Conservation (phyloP, 768 basidiomycete genomes). For the Tulasnella sp. region DNA sequence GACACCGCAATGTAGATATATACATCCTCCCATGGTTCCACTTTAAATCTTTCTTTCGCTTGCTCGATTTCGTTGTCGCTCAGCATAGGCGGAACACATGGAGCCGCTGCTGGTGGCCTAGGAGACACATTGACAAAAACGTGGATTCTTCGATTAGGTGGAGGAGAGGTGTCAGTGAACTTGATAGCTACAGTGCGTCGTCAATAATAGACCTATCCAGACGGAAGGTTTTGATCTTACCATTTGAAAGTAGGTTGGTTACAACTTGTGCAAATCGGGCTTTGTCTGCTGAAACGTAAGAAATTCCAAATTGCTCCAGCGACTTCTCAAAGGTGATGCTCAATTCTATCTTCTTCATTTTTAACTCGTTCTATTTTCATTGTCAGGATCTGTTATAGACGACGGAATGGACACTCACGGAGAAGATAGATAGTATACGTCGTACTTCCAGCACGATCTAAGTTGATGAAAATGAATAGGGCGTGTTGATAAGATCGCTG, state of each 20-base stretch:
- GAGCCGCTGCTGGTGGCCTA: slow-evolving; percentile 23
- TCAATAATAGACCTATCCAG: slow-evolving; percentile 26
- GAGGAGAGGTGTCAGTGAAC: slow-evolving; percentile 25
- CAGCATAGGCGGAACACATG: slow-evolving; percentile 22
- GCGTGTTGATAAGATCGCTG: neutral
- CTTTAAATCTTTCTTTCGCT: too few species aligned
- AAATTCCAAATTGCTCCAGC: slow-evolving; percentile 21
- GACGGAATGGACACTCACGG: slow-evolving; percentile 10
- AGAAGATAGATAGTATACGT: slow-evolving; percentile 27
- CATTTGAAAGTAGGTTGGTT: slow-evolving; percentile 21
- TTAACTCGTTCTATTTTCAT: slow-evolving; percentile 25
- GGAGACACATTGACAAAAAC: slow-evolving; percentile 25
- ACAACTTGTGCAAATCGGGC: slow-evolving; percentile 28
- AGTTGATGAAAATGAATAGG: too few species aligned
- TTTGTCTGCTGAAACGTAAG: slow-evolving; percentile 27
- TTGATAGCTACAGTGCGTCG: slow-evolving; percentile 25
- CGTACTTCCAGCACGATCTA: slow-evolving; percentile 23
- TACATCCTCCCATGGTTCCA: slow-evolving; percentile 14
- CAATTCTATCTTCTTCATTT: slow-evolving; percentile 28
- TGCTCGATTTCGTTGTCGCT: slow-evolving; percentile 6
- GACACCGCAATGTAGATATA: slow-evolving; percentile 28
- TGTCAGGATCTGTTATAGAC: neutral
- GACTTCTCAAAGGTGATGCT: slow-evolving; percentile 25
- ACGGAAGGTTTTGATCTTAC: too few species aligned
- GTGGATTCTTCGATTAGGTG: slow-evolving; percentile 22